Evolutionary conservation across 306 rosid genomes (phyloP).

Genomic region (Astragalus glycyphyllos): DNA sequence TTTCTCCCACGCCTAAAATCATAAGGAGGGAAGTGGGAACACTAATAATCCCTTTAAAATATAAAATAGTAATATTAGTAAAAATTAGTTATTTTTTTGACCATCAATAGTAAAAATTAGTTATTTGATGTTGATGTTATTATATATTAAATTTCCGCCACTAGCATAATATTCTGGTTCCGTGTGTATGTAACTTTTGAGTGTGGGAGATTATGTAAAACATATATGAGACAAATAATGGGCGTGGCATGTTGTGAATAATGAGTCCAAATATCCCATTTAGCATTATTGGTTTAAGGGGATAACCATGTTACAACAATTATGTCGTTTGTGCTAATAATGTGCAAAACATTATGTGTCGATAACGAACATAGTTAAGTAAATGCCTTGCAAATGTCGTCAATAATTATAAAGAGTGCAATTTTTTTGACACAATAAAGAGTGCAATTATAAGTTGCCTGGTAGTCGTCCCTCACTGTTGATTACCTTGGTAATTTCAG

Average conservation of each 20-base stretch:
- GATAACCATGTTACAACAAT: neutral
- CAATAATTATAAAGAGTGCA: constrained; percentile 14
- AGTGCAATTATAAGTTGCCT: constrained; percentile 20
- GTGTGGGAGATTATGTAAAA: too few relatives aligned
- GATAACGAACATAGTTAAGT: constrained; percentile 27
- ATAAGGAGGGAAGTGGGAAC: too few relatives aligned
- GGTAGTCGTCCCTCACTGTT: too few relatives aligned
- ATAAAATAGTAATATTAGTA: too few relatives aligned
- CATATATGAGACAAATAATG: constrained; percentile 44
- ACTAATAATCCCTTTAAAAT: too few relatives aligned
- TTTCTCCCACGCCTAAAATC: too few relatives aligned
- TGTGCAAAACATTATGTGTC: constrained; percentile 26
- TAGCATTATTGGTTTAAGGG: neutral
- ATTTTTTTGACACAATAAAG: constrained; percentile 20
- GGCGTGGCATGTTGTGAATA: constrained; percentile 36
- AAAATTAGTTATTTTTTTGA: too few relatives aligned
- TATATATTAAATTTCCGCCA: too few relatives aligned
- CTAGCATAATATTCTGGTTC: too few relatives aligned
- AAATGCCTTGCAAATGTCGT: constrained; percentile 45
- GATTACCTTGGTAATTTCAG: too few relatives aligned
- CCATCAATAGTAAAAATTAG: too few relatives aligned
- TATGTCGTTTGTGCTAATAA: constrained; percentile 3
- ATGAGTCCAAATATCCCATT: constrained; percentile 22
- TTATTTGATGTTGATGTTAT: too few relatives aligned
- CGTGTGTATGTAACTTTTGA: neutral